These are phyloP conservation scores for Colletotrichum spinosum DNA, from an alignment of 2,329 filamentous ascomycete species.

Conservation along the genomic window DNA sequence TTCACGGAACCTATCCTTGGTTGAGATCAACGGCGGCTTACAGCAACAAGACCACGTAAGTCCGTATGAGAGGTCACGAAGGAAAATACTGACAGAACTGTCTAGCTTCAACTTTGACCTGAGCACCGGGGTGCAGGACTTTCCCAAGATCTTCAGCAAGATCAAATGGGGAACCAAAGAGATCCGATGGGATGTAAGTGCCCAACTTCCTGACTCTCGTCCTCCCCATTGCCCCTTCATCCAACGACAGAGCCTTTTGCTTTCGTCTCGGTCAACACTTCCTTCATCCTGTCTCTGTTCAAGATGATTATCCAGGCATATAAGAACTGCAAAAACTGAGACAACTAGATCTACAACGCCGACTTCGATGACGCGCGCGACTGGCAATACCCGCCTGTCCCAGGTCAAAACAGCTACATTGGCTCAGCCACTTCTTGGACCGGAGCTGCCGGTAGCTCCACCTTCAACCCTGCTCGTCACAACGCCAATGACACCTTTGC, in stretches of 20 bases:
- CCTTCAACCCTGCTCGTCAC: slow-evolving; percentile 49
- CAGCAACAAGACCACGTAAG: slow-evolving; percentile 31
- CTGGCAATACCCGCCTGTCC: slow-evolving; percentile 55
- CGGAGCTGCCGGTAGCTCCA: slow-evolving; percentile 40
- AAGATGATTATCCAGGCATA: too few relatives aligned
- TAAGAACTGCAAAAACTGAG: background rate
- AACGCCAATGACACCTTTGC: slow-evolving; percentile 52
- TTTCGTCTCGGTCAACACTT: too few relatives aligned
- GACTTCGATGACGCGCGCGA: slow-evolving; percentile 52
- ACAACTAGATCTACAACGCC: slow-evolving; percentile 48
- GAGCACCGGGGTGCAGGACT: slow-evolving; percentile 32
- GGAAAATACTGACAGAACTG: background rate
- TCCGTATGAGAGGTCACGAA: background rate
- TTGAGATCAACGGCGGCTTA: slow-evolving; percentile 17
- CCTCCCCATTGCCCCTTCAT: too few relatives aligned
- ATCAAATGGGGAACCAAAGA: slow-evolving; percentile 40
- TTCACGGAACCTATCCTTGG: slow-evolving; percentile 34
- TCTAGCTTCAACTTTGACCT: slow-evolving; percentile 31
- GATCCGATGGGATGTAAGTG: slow-evolving; percentile 40
- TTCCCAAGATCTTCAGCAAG: slow-evolving; percentile 38
- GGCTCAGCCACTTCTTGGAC: slow-evolving; percentile 52
- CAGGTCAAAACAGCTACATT: slow-evolving; percentile 52
- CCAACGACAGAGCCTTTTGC: too few relatives aligned
- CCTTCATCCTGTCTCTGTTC: too few relatives aligned
- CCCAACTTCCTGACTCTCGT: too few relatives aligned